Conservation (phyloP, 2,329 filamentous ascomycete species). For the Stemphylium beticola region DNA sequence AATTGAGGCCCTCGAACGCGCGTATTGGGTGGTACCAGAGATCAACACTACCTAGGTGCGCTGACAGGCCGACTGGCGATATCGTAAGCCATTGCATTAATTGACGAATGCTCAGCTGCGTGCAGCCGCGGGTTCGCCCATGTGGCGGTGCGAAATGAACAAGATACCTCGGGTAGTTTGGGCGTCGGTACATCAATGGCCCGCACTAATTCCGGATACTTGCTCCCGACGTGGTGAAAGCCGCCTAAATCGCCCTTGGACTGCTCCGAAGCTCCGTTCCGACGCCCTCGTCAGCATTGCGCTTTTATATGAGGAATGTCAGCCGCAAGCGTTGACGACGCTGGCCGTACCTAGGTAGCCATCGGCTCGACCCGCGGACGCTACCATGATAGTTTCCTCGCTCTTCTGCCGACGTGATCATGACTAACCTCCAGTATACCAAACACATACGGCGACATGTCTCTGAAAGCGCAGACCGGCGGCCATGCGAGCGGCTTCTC, state of each 20-base stretch:
- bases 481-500: constrained; percentile 43
- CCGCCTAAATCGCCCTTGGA: constrained; percentile 15
- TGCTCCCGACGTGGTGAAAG: constrained; percentile 25
- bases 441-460: constrained; percentile 24
- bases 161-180: constrained; percentile 34
- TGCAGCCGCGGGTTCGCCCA: constrained; percentile 16
- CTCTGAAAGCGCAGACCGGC: constrained; percentile 13
- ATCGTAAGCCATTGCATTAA: constrained; percentile 15
- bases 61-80: constrained; percentile 14
- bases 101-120: constrained; percentile 13
- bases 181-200: constrained; percentile 35
- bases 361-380: constrained; percentile 12
- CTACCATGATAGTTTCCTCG: constrained; percentile 9
- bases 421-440: constrained; percentile 10
- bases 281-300: constrained; percentile 10
- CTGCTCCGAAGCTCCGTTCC: constrained; percentile 25
- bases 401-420: constrained; percentile 3
- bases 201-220: constrained; percentile 32
- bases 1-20: constrained; percentile 14
- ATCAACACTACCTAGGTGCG: constrained; percentile 8
- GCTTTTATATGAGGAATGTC: constrained; percentile 9
- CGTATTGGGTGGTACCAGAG: constrained; percentile 13
- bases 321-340: constrained; percentile 2
- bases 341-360: constrained; percentile 11
- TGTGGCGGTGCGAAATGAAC: constrained; percentile 30